These are phyloP conservation scores for Microcera coccophila DNA, from an alignment of 2,329 filamentous ascomycete species.

Conservation along the genomic window DNA sequence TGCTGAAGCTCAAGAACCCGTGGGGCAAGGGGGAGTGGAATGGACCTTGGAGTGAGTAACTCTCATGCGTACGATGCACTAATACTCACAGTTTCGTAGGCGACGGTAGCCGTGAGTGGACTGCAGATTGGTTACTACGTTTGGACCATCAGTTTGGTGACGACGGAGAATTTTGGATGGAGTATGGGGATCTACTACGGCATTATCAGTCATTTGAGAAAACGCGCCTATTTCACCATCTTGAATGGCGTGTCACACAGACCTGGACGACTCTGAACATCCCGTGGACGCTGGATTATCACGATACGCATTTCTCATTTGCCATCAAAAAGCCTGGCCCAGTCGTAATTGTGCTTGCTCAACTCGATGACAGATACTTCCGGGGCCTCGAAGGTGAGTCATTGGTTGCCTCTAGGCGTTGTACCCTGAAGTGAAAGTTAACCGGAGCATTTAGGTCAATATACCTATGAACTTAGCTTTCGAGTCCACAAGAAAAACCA, in stretches of 20 bases:
- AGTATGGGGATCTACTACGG: conserved; percentile 55
- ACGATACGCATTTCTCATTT: conserved; percentile 51
- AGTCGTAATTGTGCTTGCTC: conserved; percentile 53
- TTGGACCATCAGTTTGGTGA: conserved; percentile 72
- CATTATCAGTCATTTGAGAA: conserved; percentile 58
- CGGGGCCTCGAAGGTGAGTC: conserved; percentile 52
- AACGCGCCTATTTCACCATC: conserved; percentile 54
- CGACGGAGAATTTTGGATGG: conserved; percentile 64
- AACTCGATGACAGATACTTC: conserved; percentile 57
- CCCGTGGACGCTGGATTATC: conserved; percentile 55
- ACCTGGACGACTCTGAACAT: conserved; percentile 50
- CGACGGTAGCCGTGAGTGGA: conserved; percentile 83
- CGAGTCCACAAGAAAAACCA: conserved; percentile 48
- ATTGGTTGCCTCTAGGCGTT: no score
- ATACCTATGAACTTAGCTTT: conserved; percentile 51
- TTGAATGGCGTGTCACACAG: conserved; percentile 50
- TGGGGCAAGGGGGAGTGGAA: conserved; percentile 81
- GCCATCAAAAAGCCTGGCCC: conserved; percentile 46
- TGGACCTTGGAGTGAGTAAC: conserved; percentile 62
- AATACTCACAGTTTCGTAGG: conserved; percentile 30
- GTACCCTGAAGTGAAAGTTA: no score
- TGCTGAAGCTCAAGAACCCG: conserved; percentile 68
- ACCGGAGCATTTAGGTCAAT: no score
- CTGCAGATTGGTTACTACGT: conserved; percentile 69
- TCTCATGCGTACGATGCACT: neutral